Evolutionary conservation across 2,329 filamentous ascomycete genomes (phyloP).

Genomic region (Alternaria postmessia): DNA sequence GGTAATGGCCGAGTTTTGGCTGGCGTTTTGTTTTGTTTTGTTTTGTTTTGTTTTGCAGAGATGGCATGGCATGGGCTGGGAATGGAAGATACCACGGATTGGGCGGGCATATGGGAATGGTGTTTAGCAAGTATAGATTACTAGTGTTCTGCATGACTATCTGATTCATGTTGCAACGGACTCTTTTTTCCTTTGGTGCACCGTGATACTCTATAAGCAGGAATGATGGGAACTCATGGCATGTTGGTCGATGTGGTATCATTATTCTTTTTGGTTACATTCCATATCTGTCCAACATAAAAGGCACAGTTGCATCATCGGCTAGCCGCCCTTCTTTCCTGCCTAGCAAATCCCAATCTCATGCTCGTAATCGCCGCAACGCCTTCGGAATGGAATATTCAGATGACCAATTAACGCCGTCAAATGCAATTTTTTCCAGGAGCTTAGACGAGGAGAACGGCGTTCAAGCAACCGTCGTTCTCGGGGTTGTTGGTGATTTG

Average conservation of each 20-base stretch:
- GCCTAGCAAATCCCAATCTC: background rate
- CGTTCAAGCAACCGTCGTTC: slow-evolving; percentile 51
- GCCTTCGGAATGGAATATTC: slow-evolving; percentile 11
- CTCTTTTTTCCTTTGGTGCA: too few relatives aligned
- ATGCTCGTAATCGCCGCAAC: slow-evolving; percentile 11
- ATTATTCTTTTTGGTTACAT: slow-evolving; percentile 1
- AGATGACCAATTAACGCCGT: slow-evolving; percentile 19
- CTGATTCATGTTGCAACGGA: background rate
- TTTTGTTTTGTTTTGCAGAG: background rate
- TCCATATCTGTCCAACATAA: background rate
- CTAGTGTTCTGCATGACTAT: background rate
- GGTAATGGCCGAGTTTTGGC: background rate
- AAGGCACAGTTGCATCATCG: background rate
- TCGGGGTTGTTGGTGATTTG: slow-evolving; percentile 50
- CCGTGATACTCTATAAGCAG: background rate
- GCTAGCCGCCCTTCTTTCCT: background rate
- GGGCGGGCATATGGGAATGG: slow-evolving; percentile 1
- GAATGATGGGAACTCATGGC: background rate
- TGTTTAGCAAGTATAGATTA: background rate
- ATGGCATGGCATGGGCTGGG: background rate
- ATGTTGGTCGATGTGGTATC: background rate
- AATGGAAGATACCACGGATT: slow-evolving; percentile 21
- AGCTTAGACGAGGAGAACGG: slow-evolving; percentile 45
- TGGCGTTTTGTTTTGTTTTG: background rate
- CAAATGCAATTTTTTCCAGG: slow-evolving; percentile 21